A percentile compares a stretch with the other conserved stretches of the same genome.
Evolutionary conservation across 2,329 filamentous ascomycete genomes (phyloP).

Genomic region (Drechslerella stenobrocha): DNA sequence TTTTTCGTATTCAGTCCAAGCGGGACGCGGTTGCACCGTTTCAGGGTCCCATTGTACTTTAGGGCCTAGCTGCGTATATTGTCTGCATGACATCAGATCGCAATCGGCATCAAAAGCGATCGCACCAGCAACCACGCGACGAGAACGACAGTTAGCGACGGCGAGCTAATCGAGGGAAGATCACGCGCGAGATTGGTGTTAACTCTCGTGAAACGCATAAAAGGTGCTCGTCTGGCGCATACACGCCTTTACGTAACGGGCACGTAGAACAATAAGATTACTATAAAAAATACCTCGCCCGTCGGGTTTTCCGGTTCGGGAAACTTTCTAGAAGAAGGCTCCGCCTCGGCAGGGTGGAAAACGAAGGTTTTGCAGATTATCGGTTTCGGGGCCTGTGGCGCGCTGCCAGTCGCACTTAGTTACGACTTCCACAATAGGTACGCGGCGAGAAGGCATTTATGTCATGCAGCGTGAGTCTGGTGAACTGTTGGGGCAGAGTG

Average conservation of each 20-base stretch:
- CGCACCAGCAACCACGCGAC: slow-evolving; percentile 27
- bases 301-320: not conserved
- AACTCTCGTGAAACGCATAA: not conserved
- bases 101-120: slow-evolving; percentile 20
- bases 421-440: too few relatives aligned
- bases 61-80: too few relatives aligned
- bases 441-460: too few relatives aligned
- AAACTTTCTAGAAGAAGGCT: slow-evolving; percentile 2
- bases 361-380: not conserved
- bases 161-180: slow-evolving; percentile 20
- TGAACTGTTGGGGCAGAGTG: too few relatives aligned
- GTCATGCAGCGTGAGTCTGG: too few relatives aligned
- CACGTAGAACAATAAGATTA: not conserved
- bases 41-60: too few relatives aligned
- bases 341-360: not conserved
- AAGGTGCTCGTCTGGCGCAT: not conserved
- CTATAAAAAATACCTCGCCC: not conserved
- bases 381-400: not conserved
- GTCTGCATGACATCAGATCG: not conserved
- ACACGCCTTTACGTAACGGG: not conserved
- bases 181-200: slow-evolving; percentile 8
- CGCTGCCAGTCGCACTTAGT: too few relatives aligned
- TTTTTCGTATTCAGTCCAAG: too few relatives aligned
- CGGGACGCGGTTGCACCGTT: too few relatives aligned
- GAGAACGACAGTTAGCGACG: slow-evolving; percentile 2